phyloP scores from a whole-genome alignment of 2,329 filamentous ascomycete species.

The Lasiodiplodia citricola region DNA sequence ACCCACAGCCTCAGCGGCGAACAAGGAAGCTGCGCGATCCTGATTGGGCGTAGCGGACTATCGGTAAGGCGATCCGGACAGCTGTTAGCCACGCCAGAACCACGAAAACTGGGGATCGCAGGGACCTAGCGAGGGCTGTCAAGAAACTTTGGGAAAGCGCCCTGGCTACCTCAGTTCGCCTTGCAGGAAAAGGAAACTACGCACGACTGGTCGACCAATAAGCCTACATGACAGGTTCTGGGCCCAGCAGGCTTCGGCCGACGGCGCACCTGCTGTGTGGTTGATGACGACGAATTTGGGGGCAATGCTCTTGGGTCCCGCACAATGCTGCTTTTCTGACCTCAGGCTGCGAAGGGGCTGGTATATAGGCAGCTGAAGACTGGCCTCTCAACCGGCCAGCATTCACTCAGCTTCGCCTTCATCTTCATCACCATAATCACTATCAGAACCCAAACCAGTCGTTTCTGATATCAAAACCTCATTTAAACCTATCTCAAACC shows the following conservation, averaged over 20 bases:
- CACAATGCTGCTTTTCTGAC: neutral
- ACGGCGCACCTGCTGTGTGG: conserved; percentile 1
- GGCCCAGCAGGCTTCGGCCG: conserved; percentile 7
- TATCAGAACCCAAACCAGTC: conserved; percentile 5
- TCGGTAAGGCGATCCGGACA: conserved; percentile 8
- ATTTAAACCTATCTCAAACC: neutral
- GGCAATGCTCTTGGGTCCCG: conserved; percentile 6
- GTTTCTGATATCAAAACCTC: conserved; percentile 1
- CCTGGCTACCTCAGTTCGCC: neutral
- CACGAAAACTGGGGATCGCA: neutral
- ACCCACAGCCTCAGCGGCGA: conserved; percentile 22
- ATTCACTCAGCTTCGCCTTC: neutral
- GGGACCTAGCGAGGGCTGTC: neutral
- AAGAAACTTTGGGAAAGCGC: neutral
- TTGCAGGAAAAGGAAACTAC: neutral
- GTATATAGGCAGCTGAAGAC: conserved; percentile 1
- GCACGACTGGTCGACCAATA: neutral
- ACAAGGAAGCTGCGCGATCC: neutral
- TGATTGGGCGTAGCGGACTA: neutral
- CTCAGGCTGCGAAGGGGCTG: neutral
- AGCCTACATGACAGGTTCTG: neutral
- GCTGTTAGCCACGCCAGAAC: neutral
- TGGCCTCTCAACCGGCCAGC: neutral
- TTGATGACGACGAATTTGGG: conserved; percentile 17
- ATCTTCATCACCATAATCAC: neutral